A percentile compares a stretch with the other conserved stretches of the same genome.
Evolutionary conservation across 2,329 filamentous ascomycete genomes (phyloP).

Genomic region (Cytospora mali): DNA sequence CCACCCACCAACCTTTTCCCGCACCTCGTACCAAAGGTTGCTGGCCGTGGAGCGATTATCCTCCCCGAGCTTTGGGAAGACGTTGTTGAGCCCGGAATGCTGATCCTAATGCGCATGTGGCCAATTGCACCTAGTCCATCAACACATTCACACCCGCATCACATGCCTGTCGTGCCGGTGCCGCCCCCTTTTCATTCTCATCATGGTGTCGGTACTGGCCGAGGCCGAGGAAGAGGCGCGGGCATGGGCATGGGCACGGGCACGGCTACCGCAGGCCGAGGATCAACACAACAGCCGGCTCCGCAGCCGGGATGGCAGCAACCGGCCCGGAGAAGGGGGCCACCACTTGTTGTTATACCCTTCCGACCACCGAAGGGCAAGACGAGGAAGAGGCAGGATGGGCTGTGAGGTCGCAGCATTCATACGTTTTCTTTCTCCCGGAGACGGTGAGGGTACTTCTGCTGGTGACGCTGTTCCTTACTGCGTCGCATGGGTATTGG

Average conservation of each 20-base stretch:
- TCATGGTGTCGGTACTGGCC: not conserved
- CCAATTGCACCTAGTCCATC: not conserved
- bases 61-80: constrained; percentile 29
- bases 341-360: not conserved
- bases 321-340: not conserved
- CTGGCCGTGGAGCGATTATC: constrained; percentile 19
- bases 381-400: constrained; percentile 19
- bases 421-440: not conserved
- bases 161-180: not conserved
- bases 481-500: not conserved
- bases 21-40: not conserved
- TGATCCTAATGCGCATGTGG: constrained; percentile 27
- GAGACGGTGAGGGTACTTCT: not conserved
- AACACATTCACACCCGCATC: not conserved
- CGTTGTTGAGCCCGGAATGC: constrained; percentile 29
- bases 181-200: not conserved
- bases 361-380: constrained; percentile 23
- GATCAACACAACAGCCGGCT: not conserved
- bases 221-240: not conserved
- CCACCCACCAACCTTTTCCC: not conserved
- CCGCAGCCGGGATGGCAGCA: not conserved
- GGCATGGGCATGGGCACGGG: too few relatives aligned
- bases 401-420: not conserved
- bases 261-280: not conserved
- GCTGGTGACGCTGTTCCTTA: not conserved